Base-by-base conservation (phyloP, 2,329 filamentous ascomycete species). In the Colletotrichum sp. region DNA sequence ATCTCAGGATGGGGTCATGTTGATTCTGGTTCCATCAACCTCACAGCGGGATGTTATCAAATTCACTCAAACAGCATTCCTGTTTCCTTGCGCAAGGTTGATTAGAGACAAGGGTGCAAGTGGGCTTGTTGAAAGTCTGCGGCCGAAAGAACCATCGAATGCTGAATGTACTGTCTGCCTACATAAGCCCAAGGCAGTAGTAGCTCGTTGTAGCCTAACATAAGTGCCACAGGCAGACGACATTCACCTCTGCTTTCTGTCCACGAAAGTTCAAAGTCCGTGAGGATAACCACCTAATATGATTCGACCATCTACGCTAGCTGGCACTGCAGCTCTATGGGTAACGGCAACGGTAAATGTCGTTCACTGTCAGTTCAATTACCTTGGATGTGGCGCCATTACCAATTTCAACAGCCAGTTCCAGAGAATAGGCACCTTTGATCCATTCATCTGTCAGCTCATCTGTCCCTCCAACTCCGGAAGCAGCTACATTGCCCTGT, bases 391-490 rank as follows among this genome's bases (percentile, higher is more conserved):
- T 44, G 39, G 39, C 39, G 39, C 39, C 5, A 44, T 44, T n/a
- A 10, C 8, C 8, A 2, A 44, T 44, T 10, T 44, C 36, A 5
- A 18, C 3, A 39, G 1, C 16, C 36, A 39, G 36, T 39, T 39
- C 36, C 8, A 39, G 7, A 16, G 5, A 4, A 4, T 39, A 39
- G 36, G 36, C 36, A 0, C 4, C 15, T 15, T 1, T 0, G 7
- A 36, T 16, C 34, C 34, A 36, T 4, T 1, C 0, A 8, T 10
- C 5, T 44, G 39, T n/a, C 16, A 3, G 39, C 39, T 10, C 2
- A 2, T 4, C 18, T 44, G 39, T 44, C 0, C 1, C 5, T 44
- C 16, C 39, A 10, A 10, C 16, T 10, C 1, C 18, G 16, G 9
- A 6, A 44, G 39, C 2, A 1, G 3, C 2, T 44, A 44, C 39